phyloP scores from a whole-genome alignment of 139 green algal species.

The Chlamydomonas schloesseri region DNA sequence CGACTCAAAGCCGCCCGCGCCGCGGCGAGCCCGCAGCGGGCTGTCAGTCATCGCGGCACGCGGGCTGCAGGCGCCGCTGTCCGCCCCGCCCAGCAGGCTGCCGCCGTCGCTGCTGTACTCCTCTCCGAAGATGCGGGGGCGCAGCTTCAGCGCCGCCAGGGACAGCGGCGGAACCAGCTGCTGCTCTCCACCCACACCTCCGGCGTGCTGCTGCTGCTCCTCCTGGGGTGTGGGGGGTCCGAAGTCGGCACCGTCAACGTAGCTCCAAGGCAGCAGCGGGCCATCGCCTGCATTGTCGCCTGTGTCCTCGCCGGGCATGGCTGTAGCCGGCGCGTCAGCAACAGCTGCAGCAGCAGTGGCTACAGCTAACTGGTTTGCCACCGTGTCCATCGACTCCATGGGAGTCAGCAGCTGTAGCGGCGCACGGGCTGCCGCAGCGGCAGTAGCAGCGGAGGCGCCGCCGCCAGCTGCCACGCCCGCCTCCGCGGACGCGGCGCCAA shows the following conservation, averaged over 20 bases:
- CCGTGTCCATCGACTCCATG: background rate
- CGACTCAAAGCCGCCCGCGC: background rate
- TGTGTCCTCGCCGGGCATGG: background rate
- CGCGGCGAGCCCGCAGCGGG: background rate
- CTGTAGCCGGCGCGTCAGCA: background rate
- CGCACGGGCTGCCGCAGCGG: no score
- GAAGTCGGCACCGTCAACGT: background rate
- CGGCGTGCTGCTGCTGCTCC: background rate
- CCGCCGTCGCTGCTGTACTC: background rate
- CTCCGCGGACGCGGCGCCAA: no score
- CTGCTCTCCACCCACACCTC: no score
- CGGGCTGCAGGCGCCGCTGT: background rate
- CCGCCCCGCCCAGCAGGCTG: background rate
- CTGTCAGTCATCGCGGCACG: slow-evolving; percentile 8
- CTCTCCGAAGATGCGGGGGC: background rate
- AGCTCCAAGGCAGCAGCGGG: slow-evolving; percentile 18
- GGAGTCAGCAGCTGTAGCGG: background rate
- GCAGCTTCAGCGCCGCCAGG: background rate
- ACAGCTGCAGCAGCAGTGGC: no score
- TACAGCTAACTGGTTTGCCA: background rate
- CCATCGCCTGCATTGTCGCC: background rate
- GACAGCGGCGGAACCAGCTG: background rate
- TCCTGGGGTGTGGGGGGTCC: background rate
- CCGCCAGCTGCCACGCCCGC: no score
- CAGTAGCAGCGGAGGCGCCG: no score